Conservation (phyloP, 805 yeast species). For the Grigorovia humatica region DNA sequence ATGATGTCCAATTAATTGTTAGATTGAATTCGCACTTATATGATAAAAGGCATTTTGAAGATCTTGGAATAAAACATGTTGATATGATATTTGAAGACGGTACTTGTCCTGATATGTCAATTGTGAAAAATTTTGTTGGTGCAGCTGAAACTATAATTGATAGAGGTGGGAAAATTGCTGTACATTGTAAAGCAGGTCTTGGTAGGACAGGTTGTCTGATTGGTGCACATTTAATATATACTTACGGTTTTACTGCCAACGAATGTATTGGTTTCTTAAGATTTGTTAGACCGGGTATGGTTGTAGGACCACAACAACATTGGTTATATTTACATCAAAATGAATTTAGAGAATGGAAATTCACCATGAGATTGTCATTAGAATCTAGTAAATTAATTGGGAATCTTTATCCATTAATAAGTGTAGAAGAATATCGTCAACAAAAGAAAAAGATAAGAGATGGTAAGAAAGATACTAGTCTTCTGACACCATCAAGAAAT, state of each 20-base stretch:
- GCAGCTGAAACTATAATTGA: constrained; percentile 85
- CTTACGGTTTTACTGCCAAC: constrained; percentile 93
- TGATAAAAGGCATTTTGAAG: constrained; percentile 74
- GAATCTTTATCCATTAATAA: constrained; percentile 52
- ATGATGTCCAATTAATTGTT: constrained; percentile 79
- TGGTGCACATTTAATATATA: constrained; percentile 92
- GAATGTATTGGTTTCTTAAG: constrained; percentile 96
- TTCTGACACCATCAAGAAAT: constrained; percentile 26
- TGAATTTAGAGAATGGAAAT: constrained; percentile 93
- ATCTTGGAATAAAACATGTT: constrained; percentile 73
- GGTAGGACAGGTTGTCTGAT: constrained; percentile 97
- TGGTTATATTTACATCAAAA: constrained; percentile 95
- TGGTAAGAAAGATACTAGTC: constrained; percentile 24
- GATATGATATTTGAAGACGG: constrained; percentile 98
- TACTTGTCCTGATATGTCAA: constrained; percentile 91
- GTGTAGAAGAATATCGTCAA: constrained; percentile 50
- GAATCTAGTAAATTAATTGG: constrained; percentile 57
- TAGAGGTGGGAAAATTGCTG: constrained; percentile 88
- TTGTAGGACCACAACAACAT: constrained; percentile 99
- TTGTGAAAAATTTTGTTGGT: constrained; percentile 85
- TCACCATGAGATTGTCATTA: constrained; percentile 72
- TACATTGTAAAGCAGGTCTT: constrained; percentile 97
- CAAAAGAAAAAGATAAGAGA: constrained; percentile 33
- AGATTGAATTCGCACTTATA: constrained; percentile 87
- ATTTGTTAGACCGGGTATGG: constrained; percentile 97